Evolutionary conservation across 345 rosid genomes (phyloP).

Genomic region (Gossypium rotundifolium): DNA sequence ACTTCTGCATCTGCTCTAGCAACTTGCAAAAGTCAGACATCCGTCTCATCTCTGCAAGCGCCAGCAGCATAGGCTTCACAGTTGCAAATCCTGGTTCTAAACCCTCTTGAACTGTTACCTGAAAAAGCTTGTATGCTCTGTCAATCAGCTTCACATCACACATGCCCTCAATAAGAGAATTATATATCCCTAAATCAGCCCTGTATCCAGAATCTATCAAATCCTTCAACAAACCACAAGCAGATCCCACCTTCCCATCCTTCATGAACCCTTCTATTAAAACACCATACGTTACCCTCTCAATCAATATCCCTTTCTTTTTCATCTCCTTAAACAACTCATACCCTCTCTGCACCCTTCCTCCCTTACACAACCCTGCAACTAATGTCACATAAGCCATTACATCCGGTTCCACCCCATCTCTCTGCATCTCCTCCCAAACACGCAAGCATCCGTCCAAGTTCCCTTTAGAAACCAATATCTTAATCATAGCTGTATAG

Average conservation of each 20-base stretch:
- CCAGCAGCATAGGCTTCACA: slow-evolving; percentile 61
- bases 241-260: slow-evolving; percentile 54
- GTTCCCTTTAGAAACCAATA: slow-evolving; percentile 56
- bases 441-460: slow-evolving; percentile 66
- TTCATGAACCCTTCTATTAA: slow-evolving; percentile 67
- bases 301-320: slow-evolving; percentile 57
- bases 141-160: slow-evolving; percentile 55
- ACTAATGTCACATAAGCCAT: slow-evolving; percentile 74
- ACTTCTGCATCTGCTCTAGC: slow-evolving; percentile 49
- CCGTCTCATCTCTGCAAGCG: slow-evolving; percentile 50
- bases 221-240: slow-evolving; percentile 74
- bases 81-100: slow-evolving; percentile 64
- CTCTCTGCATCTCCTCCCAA: slow-evolving; percentile 80
- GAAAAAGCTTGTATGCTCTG: slow-evolving; percentile 70
- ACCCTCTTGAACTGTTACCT: slow-evolving; percentile 48
- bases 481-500: slow-evolving; percentile 63
- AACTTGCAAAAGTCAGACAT: slow-evolving; percentile 45
- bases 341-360: slow-evolving; percentile 49
- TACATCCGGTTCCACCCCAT: slow-evolving; percentile 69
- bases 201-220: slow-evolving; percentile 76
- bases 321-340: slow-evolving; percentile 77
- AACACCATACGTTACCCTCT: slow-evolving; percentile 54
- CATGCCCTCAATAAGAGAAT: slow-evolving; percentile 69
- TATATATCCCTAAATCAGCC: slow-evolving; percentile 76
- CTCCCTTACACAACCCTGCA: slow-evolving; percentile 57